These are phyloP conservation scores for Lophiostoma macrostomum DNA, from an alignment of 495 filamentous ascomycete genomes.

Conservation along the genomic window DNA sequence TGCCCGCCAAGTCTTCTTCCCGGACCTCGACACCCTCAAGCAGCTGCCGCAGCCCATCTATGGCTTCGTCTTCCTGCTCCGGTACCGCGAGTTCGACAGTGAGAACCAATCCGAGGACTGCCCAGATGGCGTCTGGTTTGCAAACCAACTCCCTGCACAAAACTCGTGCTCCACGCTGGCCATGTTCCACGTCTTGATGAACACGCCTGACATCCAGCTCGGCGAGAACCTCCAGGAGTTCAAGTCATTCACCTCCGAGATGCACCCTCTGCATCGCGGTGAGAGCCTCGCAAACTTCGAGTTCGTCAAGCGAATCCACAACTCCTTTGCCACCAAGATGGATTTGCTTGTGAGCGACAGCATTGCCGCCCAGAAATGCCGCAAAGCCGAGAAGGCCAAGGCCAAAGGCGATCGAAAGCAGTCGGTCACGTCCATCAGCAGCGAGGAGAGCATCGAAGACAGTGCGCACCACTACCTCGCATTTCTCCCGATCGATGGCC, in stretches of 20 bases:
- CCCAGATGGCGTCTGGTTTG: slow-evolving; percentile 81
- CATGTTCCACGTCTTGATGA: slow-evolving; percentile 88
- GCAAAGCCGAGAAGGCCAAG: slow-evolving; percentile 49
- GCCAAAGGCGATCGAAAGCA: slow-evolving; percentile 21
- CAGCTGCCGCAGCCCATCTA: slow-evolving; percentile 70
- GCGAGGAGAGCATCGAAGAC: slow-evolving; percentile 41
- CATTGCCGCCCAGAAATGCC: slow-evolving; percentile 34
- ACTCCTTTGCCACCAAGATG: slow-evolving; percentile 75
- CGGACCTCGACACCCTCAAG: slow-evolving; percentile 67
- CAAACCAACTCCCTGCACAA: slow-evolving; percentile 76
- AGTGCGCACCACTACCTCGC: slow-evolving; percentile 82
- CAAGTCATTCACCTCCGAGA: slow-evolving; percentile 62
- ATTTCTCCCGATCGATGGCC: slow-evolving; percentile 71
- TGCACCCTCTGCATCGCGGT: slow-evolving; percentile 72
- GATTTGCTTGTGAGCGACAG: slow-evolving; percentile 81
- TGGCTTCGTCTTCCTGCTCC: slow-evolving; percentile 80
- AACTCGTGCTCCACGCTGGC: slow-evolving; percentile 90
- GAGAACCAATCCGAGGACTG: slow-evolving; percentile 57
- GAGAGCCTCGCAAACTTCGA: slow-evolving; percentile 68
- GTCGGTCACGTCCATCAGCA: background rate
- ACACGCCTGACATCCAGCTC: slow-evolving; percentile 57
- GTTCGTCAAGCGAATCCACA: slow-evolving; percentile 78
- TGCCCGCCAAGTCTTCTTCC: slow-evolving; percentile 72
- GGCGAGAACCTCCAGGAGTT: slow-evolving; percentile 66
- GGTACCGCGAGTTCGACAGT: slow-evolving; percentile 61